Conservation (phyloP, 2,329 filamentous ascomycete genomes). For the Aspergillus awamori region DNA sequence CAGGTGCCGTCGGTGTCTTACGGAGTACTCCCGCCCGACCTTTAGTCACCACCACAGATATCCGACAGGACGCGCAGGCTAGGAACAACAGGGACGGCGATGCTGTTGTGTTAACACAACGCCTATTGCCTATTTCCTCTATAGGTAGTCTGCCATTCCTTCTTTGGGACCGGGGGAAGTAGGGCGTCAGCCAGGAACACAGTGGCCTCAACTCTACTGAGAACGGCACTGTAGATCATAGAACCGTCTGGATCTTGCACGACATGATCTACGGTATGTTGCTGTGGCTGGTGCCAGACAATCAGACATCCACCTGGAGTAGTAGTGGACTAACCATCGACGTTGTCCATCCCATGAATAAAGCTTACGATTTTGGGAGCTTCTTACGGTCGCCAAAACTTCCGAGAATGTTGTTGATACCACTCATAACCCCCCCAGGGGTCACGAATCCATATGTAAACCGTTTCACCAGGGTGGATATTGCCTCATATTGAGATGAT, state of each 20-base stretch:
- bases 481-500: not conserved
- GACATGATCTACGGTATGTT: constrained; percentile 1
- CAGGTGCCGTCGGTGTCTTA: constrained; percentile 1
- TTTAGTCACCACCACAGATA: not conserved
- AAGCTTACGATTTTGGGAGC: not conserved
- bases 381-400: not conserved
- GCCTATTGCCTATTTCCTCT: not conserved
- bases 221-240: not conserved
- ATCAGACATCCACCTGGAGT: not conserved
- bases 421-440: not conserved
- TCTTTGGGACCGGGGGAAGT: not conserved
- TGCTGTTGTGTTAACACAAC: constrained; percentile 11
- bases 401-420: not conserved
- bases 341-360: not conserved
- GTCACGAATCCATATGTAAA: not conserved
- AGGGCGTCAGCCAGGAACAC: not conserved
- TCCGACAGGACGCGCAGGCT: not conserved
- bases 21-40: constrained; percentile 14
- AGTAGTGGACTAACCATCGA: not conserved
- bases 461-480: not conserved
- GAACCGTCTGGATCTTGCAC: not conserved
- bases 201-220: not conserved
- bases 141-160: constrained; percentile 2
- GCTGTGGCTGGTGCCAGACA: constrained; percentile 4
- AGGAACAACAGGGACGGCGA: constrained; percentile 7